phyloP scores from a whole-genome alignment of 345 rosid species.

The Erucastrum elatum region DNA sequence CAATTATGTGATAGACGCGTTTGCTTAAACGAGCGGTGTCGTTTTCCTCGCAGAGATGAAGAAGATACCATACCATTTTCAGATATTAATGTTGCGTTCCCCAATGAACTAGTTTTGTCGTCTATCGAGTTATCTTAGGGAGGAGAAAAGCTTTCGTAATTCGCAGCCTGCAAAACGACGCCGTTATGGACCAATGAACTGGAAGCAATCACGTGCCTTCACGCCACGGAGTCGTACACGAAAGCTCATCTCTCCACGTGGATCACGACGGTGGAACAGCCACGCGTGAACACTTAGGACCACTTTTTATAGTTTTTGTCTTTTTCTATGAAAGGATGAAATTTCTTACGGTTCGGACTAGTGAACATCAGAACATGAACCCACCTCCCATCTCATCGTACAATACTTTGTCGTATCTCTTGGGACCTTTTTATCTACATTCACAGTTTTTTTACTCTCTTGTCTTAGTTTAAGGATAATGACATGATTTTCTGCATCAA shows the following conservation, averaged over 20 bases:
- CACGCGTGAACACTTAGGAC: slow-evolving; percentile 29
- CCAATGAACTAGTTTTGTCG: slow-evolving; percentile 11
- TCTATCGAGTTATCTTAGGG: not conserved
- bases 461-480: not conserved
- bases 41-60: not conserved
- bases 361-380: not conserved
- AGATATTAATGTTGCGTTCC: slow-evolving; percentile 4
- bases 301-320: slow-evolving; percentile 16
- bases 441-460: slow-evolving; percentile 17
- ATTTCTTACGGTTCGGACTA: not conserved
- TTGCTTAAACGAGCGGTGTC: not conserved
- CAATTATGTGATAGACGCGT: not conserved
- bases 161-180: slow-evolving; percentile 23
- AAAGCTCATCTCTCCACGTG: slow-evolving; percentile 35
- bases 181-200: slow-evolving; percentile 22
- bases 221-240: slow-evolving; percentile 40
- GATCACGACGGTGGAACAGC: not conserved
- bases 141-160: not conserved
- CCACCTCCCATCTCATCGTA: slow-evolving; percentile 27
- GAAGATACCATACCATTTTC: slow-evolving; percentile 21
- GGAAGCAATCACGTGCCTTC: slow-evolving; percentile 30
- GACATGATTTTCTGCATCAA: not conserved
- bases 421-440: not conserved
- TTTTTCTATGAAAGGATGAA: not conserved
- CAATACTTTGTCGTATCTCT: slow-evolving; percentile 18